phyloP scores from a whole-genome alignment of 2,329 filamentous ascomycete species.

The Colletotrichum coccodes region DNA sequence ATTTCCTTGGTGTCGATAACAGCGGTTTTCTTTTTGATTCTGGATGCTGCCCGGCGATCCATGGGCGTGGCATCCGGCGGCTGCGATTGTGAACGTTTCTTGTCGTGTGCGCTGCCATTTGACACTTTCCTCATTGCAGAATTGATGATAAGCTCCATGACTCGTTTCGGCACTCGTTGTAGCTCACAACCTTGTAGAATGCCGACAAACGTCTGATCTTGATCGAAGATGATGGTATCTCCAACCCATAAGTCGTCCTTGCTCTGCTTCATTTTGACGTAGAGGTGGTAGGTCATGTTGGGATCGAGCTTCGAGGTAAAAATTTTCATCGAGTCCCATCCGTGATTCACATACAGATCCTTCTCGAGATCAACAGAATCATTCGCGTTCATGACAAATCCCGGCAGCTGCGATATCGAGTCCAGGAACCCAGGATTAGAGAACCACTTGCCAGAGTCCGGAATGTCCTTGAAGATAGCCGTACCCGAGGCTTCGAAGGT shows the following conservation, averaged over 20 bases:
- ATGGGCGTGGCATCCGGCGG: too few relatives aligned
- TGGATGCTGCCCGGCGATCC: too few relatives aligned
- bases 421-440: slow-evolving; percentile 69
- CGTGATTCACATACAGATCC: slow-evolving; percentile 67
- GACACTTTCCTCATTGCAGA: slow-evolving; percentile 51
- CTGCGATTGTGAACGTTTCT: too few relatives aligned
- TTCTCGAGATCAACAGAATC: slow-evolving; percentile 65
- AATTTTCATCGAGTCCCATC: slow-evolving; percentile 61
- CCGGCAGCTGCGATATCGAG: slow-evolving; percentile 66
- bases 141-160: slow-evolving; percentile 70
- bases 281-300: slow-evolving; percentile 61
- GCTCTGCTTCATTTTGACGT: slow-evolving; percentile 66
- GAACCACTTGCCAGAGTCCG: slow-evolving; percentile 59
- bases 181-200: slow-evolving; percentile 68
- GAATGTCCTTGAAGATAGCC: slow-evolving; percentile 56
- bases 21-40: background rate
- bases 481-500: slow-evolving; percentile 54
- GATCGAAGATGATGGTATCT: slow-evolving; percentile 65
- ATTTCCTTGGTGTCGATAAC: slow-evolving; percentile 55
- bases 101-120: slow-evolving; percentile 52
- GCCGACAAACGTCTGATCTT: slow-evolving; percentile 59
- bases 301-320: slow-evolving; percentile 56
- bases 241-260: slow-evolving; percentile 60
- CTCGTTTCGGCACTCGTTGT: slow-evolving; percentile 72
- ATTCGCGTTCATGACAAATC: slow-evolving; percentile 69